Evolutionary conservation across 1,284 basidiomycete species (phyloP), one percentile per base, ranked within the genome.

Genomic region (Trichosporon faecale): DNA sequence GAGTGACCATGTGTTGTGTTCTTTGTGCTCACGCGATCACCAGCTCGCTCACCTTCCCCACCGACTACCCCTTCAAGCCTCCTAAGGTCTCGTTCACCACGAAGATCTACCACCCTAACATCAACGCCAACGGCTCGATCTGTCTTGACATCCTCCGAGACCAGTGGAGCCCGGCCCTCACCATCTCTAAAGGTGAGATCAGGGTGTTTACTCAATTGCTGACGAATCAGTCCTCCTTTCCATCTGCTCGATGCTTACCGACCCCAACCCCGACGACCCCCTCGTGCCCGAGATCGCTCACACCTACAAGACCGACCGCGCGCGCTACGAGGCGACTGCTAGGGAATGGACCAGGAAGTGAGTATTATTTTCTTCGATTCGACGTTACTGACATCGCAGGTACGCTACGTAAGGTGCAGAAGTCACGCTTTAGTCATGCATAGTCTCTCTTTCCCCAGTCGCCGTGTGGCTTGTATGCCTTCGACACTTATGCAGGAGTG

Each of bases 21-120:
- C 57, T 3, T 68, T 65, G 68, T 49, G 6, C 49, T 57, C 37
- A 27, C 44, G n/a, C 67, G 55, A 21, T 65, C 57, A 33, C 11
- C 63, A 82, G 82, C 55, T 82, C 81, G 60, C 75, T 86, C 66
- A 85, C 83, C 71, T 85, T 86, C 84, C 81, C 83, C 60, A 83
- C 82, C 77, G 95, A 98, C 85, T 98, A 98, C 87, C 95, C 95
- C 55, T 97, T 98, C 90, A 96, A 96, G 87, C 96, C 97, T 52
- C 97, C 97, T 84, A 98, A 98, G 89, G 94, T 99, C 85, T 92
- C 91, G 86, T 99, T 99, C 86, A 95, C 93, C 78, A 99, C 96
- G 82, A 98, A 88, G 82, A 87, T 87, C 82, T 86, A 85, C 79
- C 87, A 87, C 82, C 86, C 86, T 49, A 87, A 87, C 80, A 86